A percentile compares a stretch with the other conserved stretches of the same genome.
Evolutionary conservation across 2,329 filamentous ascomycete species (phyloP).

Genomic region (Passalora sequoiae): DNA sequence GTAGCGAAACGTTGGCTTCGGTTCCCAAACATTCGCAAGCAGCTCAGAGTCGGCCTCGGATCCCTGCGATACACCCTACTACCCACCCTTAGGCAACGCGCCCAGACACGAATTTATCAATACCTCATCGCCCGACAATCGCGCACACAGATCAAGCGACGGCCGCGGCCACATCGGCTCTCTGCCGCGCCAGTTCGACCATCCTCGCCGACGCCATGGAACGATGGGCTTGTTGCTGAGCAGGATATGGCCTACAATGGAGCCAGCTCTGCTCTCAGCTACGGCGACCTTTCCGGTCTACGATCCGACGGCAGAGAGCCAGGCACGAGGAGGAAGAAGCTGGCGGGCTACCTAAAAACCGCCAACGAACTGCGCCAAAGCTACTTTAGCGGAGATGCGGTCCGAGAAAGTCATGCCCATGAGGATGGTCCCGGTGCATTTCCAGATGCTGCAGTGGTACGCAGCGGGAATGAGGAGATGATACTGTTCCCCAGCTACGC

Average conservation of each 20-base stretch:
- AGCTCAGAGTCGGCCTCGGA: slow-evolving; percentile 61
- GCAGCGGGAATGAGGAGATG: slow-evolving; percentile 82
- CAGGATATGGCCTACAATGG: slow-evolving; percentile 32
- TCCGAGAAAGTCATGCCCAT: slow-evolving; percentile 17
- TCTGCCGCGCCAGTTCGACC: not conserved
- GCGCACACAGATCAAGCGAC: slow-evolving; percentile 22
- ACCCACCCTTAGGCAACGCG: slow-evolving; percentile 62
- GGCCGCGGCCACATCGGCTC: not conserved
- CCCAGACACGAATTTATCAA: slow-evolving; percentile 69
- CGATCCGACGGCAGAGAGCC: too few relatives aligned
- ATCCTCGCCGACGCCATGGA: slow-evolving; percentile 4
- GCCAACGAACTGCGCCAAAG: slow-evolving; percentile 67
- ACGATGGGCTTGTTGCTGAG: slow-evolving; percentile 31
- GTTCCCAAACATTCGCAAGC: slow-evolving; percentile 59
- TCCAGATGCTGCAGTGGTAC: slow-evolving; percentile 75
- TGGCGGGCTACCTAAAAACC: slow-evolving; percentile 67
- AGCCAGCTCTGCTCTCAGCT: slow-evolving; percentile 23
- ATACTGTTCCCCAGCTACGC: slow-evolving; percentile 93
- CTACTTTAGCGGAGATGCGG: slow-evolving; percentile 45
- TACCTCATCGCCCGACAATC: slow-evolving; percentile 32
- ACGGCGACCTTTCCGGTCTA: slow-evolving; percentile 38
- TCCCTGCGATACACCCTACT: slow-evolving; percentile 70
- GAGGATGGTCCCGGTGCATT: slow-evolving; percentile 56
- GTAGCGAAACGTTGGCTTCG: slow-evolving; percentile 13
- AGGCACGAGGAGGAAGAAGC: slow-evolving; percentile 69